phyloP scores from a whole-genome alignment of 2,329 filamentous ascomycete genomes.

The Talaromyces sp. region DNA sequence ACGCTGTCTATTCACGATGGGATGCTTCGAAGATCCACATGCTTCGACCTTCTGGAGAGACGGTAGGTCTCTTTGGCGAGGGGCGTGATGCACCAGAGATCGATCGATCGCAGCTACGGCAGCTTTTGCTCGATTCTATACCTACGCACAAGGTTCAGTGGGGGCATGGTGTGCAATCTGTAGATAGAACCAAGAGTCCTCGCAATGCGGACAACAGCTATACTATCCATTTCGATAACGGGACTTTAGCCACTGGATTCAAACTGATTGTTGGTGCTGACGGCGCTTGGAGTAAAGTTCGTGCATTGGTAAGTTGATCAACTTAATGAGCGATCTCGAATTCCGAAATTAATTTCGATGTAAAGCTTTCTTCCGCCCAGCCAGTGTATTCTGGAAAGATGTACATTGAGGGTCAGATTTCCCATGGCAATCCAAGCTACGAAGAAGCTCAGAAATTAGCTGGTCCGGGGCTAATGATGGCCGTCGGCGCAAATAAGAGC shows the following conservation, averaged over 20 bases:
- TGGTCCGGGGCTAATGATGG: conserved; percentile 6
- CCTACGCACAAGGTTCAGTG: conserved; percentile 38
- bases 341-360: too few relatives aligned
- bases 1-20: conserved; percentile 19
- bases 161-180: conserved; percentile 28
- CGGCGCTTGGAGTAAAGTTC: conserved; percentile 12
- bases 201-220: neutral
- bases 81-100: conserved; percentile 44
- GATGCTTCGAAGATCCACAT: conserved; percentile 14
- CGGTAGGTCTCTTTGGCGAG: conserved; percentile 15
- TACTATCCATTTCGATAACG: conserved; percentile 2
- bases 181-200: conserved; percentile 13
- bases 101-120: conserved; percentile 40
- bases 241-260: conserved; percentile 4
- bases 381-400: conserved; percentile 9
- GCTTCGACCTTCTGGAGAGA: neutral
- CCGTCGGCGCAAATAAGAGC: neutral
- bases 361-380: conserved; percentile 1
- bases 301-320: conserved; percentile 7
- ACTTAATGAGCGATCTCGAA: too few relatives aligned
- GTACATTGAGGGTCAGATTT: conserved; percentile 8
- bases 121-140: conserved; percentile 41
- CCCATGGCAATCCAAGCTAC: conserved; percentile 4
- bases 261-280: conserved; percentile 10
- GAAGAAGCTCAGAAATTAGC: conserved; percentile 3